Evolutionary conservation across 2,329 filamentous ascomycete genomes (phyloP), one percentile per base, ranked within the genome.

Genomic region (Eutypella sp.): DNA sequence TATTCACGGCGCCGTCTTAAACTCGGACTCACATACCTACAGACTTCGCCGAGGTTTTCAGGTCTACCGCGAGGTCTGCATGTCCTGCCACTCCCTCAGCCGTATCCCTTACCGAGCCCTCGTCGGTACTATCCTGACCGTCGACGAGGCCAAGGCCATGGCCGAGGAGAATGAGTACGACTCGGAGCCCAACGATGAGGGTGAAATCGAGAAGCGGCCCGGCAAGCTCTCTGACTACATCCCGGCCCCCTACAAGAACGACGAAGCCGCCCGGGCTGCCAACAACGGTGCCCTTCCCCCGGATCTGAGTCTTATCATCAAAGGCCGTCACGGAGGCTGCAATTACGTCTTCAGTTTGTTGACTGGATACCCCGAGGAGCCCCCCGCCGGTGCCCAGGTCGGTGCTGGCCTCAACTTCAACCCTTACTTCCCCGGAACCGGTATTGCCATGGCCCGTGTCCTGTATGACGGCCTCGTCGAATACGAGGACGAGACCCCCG

Each of bases 151-250:
- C 78, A 99, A 97, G 82, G 89, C 81, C 40, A 77, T 97, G 69
- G 93, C 93, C 60, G 93, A 99, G 73, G 91, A 96, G 79, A 89
- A 96, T 75, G 93, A 99, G 75, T 99, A 96, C 77, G 92, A 96
- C 67, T 88, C 83, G 64, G 93, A 99, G 78, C 93, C 93, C 67
- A 96, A 99, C 74, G 89, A 97, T 67, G 80, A 96, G 79, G 93
- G 93, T 60, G 89, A 96, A 60, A 96, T 97, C 67, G 89, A 96
- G 79, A 95, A 97, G 84, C 90, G 93, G 60, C 88, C 92, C 56
- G 93, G 93, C 78, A 99, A 99, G 79, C 84, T 99, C 44, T 95
- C 93, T 63, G 93, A 99, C 72, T 97, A 97, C 75, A 84, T 99
- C 53, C 92, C 91, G 48, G 71, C 79, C 44, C 93, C 93, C 24